Conservation (phyloP, 176 grass and related monocot species). For the Dendrocalamus sinicus region DNA sequence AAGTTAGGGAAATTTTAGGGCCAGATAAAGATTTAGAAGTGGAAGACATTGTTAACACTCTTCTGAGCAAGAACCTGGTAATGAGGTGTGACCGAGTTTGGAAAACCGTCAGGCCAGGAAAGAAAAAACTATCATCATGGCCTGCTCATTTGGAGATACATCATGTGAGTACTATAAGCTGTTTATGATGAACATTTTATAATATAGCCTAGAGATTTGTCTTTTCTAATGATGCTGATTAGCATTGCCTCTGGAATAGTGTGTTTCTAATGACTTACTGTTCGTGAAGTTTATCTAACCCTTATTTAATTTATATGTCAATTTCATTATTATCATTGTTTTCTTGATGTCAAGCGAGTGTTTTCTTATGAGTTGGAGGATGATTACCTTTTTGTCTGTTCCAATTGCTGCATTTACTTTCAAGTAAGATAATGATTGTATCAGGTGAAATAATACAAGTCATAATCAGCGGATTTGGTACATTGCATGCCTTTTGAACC, state of each 20-base stretch:
- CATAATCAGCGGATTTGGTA: neutral
- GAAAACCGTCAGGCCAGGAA: conserved; percentile 95
- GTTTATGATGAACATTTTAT: neutral
- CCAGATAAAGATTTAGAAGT: conserved; percentile 82
- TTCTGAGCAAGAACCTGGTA: conserved; percentile 78
- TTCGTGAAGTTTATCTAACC: neutral
- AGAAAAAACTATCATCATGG: conserved; percentile 98
- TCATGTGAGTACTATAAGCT: conserved; percentile 56
- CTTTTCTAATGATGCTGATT: neutral
- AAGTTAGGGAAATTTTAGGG: conserved; percentile 80
- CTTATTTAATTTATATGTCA: conserved; percentile 9
- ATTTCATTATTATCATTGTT: conserved; percentile 6
- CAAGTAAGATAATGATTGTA: conserved; percentile 9
- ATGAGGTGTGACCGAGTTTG: conserved; percentile 90
- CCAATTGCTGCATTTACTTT: conserved; percentile 21
- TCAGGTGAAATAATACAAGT: conserved; percentile 1
- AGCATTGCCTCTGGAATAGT: neutral
- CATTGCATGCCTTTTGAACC: conserved; percentile 5
- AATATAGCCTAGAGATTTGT: conserved; percentile 4
- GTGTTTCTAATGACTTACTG: neutral
- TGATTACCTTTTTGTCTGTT: neutral
- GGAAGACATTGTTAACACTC: conserved; percentile 81
- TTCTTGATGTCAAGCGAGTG: neutral
- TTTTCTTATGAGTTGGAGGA: conserved; percentile 3
- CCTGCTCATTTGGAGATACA: conserved; percentile 98